phyloP scores from a whole-genome alignment of 441 rosid genomes.

The Bruguiera hainesii region DNA sequence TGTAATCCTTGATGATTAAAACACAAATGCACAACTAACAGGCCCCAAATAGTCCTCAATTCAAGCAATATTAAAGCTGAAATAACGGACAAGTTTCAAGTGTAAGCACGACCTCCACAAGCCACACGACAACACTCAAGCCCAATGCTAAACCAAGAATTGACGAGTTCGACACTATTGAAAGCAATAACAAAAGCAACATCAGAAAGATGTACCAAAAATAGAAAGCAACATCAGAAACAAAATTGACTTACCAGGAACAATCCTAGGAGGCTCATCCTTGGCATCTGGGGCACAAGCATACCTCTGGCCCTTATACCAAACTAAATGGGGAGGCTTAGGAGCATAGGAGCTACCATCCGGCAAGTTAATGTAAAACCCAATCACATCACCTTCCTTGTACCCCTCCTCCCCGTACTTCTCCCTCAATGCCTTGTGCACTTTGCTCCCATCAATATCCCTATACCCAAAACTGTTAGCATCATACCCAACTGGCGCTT shows the following conservation, averaged over 20 bases:
- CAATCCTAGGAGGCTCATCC: slow-evolving; percentile 76
- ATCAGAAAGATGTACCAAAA: neutral
- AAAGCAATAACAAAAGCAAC: slow-evolving; percentile 2
- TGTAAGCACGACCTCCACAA: neutral
- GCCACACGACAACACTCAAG: neutral
- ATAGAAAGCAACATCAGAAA: neutral
- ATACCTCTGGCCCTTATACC: slow-evolving; percentile 92
- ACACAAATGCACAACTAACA: neutral
- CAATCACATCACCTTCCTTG: slow-evolving; percentile 87
- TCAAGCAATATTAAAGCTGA: neutral
- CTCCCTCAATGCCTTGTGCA: slow-evolving; percentile 88
- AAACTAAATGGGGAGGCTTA: slow-evolving; percentile 69
- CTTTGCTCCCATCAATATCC: slow-evolving; percentile 93
- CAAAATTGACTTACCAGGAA: slow-evolving; percentile 56
- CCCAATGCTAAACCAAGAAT: neutral
- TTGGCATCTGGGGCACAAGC: slow-evolving; percentile 64
- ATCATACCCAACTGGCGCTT: slow-evolving; percentile 95
- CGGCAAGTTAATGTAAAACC: slow-evolving; percentile 83
- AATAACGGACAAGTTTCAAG: neutral
- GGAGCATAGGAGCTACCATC: slow-evolving; percentile 76
- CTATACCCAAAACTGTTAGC: slow-evolving; percentile 89
- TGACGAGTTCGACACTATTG: slow-evolving; percentile 1
- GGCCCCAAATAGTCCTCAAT: neutral
- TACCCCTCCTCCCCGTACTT: slow-evolving; percentile 88
- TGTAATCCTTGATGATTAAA: too few relatives aligned